These are phyloP conservation scores for Leccinum rimulosum DNA, from an alignment of 768 basidiomycete species.

Conservation along the genomic window DNA sequence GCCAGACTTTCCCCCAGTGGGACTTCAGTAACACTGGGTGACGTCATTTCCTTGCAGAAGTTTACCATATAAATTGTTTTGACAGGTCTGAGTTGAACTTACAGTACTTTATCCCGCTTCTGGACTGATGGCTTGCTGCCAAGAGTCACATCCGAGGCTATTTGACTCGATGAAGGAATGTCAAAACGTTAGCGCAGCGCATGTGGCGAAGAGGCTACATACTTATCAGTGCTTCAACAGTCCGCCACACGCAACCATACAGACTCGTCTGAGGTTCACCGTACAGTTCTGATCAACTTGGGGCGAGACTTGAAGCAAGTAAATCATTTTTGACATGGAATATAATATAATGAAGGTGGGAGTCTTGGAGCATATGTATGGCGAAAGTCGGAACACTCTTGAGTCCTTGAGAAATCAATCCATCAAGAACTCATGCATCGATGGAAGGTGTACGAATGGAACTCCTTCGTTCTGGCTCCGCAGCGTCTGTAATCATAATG, in stretches of 20 bases:
- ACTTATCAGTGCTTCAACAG: background rate
- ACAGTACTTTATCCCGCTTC: background rate
- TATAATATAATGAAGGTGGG: background rate
- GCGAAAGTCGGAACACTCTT: background rate
- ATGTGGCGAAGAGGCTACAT: background rate
- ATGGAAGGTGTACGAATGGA: background rate
- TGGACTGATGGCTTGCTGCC: background rate
- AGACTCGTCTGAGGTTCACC: background rate
- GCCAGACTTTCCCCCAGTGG: background rate
- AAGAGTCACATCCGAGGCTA: background rate
- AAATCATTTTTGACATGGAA: background rate
- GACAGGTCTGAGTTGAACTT: background rate
- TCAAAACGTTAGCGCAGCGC: background rate
- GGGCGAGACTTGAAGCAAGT: background rate
- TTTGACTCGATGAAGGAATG: background rate
- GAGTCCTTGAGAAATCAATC: background rate
- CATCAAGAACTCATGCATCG: background rate
- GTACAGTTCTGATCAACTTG: background rate
- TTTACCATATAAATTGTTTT: background rate
- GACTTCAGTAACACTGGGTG: background rate
- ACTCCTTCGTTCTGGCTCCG: background rate
- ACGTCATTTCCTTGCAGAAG: background rate
- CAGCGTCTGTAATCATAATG: background rate
- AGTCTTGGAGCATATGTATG: background rate
- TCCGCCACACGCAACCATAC: background rate